Percentiles rank a stretch among this genome's conserved stretches.
phyloP scores from a whole-genome alignment of 257 asterid species.

The Solanum corneliomulleri region DNA sequence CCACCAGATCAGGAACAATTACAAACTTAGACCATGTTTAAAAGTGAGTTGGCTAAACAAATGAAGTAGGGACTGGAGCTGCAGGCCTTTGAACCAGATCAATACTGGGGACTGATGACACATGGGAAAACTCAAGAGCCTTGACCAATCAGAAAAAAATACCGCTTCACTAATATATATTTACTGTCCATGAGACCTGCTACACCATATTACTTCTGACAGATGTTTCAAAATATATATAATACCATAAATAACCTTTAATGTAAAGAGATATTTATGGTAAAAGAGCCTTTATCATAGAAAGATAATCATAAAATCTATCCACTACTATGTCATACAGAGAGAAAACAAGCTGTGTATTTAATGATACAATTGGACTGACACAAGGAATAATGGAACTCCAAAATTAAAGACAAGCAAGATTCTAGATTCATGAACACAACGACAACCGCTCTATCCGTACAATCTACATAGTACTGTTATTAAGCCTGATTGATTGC shows the following conservation, averaged over 20 bases:
- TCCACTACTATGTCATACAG: background rate
- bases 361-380: background rate
- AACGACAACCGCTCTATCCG: background rate
- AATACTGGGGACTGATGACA: background rate
- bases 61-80: background rate
- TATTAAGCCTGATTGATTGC: background rate
- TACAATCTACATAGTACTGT: background rate
- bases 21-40: background rate
- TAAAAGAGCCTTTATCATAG: background rate
- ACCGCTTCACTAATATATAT: background rate
- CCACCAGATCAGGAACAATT: background rate
- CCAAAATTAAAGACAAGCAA: background rate
- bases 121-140: background rate
- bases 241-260: background rate
- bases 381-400: background rate
- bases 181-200: background rate
- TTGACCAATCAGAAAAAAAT: background rate
- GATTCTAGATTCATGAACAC: background rate
- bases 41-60: background rate
- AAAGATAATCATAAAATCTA: background rate
- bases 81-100: background rate
- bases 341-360: background rate
- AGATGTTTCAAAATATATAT: background rate
- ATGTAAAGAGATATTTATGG: background rate
- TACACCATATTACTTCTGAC: background rate